Base-by-base conservation (phyloP, 192 early-diverging fungal species). In the Gryganskiella cystojenkinii region DNA sequence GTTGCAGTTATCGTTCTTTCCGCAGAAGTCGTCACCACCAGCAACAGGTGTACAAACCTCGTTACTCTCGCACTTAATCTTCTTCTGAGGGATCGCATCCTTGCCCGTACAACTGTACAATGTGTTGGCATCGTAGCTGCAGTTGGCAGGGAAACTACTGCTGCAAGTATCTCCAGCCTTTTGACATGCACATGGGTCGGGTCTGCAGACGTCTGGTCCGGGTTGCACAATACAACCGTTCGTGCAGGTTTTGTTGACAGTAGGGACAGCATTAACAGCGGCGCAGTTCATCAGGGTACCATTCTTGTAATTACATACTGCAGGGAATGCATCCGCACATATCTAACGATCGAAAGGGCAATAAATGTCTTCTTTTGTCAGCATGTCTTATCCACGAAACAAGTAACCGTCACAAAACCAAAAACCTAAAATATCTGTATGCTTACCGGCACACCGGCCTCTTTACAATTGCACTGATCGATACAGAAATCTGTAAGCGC, bases 401-500 rank as follows among this genome's bases (percentile, higher is more conserved):
- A 52, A 52, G 25, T 0, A 27, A 0, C 20, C 11, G 19, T 27
- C 13, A 27, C 22, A 52, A 52, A 33, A 52, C 25, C 11, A 6
- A 2, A 9, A 24, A 6, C 5, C 2, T 15, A 8, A 17, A 27
- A 10, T 8, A 19, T 44, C 33, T 2, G 31, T 20, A 61, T 13
- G 13, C 60, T 34, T 61, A 49, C 60, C 15, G 60, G 43, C 6
- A 33, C 60, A 33, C 14, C 22, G 34, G 60, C 60, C 20, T 25
- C 42, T 22, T 61, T 46, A 25, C 60, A 61, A 0, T 43, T 45
- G 60, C 61, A 64, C 20, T 64, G 61, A 31, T 52, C 35, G 24
- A 64, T 40, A 51, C 61, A 64, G 20, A 25, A 46, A 24, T 64
- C 61, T n/a, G 47, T 50, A 50, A 50, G 47, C 4, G 47, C 47